phyloP scores from a whole-genome alignment of 148 eudicot species.

The Fagopyrum homotropicum region DNA sequence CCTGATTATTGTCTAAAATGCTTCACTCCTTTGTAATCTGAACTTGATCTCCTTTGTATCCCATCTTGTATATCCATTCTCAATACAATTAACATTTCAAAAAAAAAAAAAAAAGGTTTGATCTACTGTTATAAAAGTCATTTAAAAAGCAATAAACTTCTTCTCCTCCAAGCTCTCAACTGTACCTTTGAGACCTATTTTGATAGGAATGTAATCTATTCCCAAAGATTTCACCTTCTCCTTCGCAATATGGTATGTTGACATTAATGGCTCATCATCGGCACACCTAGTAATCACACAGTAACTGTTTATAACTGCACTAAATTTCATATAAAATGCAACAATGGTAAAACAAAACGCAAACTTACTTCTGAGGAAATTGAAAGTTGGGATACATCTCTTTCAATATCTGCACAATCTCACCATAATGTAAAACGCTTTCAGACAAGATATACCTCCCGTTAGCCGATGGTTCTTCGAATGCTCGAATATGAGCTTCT shows the following conservation, averaged over 20 bases:
- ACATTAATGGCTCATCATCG: slow-evolving; percentile 11
- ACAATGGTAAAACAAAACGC: neutral
- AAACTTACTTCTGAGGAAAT: slow-evolving; percentile 20
- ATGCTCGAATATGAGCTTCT: slow-evolving; percentile 28
- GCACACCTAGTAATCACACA: slow-evolving; percentile 5
- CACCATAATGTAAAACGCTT: slow-evolving; percentile 11
- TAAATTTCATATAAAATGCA: neutral
- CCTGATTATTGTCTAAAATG: too few relatives aligned
- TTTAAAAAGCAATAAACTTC: slow-evolving; percentile 18
- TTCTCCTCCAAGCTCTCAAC: slow-evolving; percentile 47
- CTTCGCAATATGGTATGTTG: slow-evolving; percentile 5
- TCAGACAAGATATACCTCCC: slow-evolving; percentile 25
- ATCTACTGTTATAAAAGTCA: neutral
- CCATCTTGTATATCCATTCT: too few relatives aligned
- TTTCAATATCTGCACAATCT: slow-evolving; percentile 15
- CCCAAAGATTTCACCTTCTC: slow-evolving; percentile 26
- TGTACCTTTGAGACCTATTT: slow-evolving; percentile 32
- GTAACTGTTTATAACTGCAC: neutral
- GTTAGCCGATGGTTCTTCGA: slow-evolving; percentile 23
- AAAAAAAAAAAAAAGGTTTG: too few relatives aligned
- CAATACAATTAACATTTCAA: too few relatives aligned
- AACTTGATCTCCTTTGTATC: too few relatives aligned
- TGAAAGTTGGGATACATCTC: slow-evolving; percentile 23
- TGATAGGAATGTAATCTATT: slow-evolving; percentile 25
- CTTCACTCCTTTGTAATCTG: too few relatives aligned